phyloP scores from a whole-genome alignment of 2,329 filamentous ascomycete species.

The Alternaria sp. region DNA sequence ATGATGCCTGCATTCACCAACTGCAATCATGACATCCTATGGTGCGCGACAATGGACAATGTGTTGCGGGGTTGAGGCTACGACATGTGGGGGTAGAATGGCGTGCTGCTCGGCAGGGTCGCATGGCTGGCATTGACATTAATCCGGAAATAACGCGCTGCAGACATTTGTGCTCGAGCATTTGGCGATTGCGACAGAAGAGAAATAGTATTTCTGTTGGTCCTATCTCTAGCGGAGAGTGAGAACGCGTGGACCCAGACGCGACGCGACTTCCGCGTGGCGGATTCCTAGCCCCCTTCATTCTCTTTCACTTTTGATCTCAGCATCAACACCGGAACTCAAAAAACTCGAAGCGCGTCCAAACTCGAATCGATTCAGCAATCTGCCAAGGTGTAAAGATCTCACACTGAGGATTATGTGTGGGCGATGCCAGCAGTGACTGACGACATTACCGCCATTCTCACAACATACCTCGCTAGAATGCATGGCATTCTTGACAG shows the following conservation, averaged over 20 bases:
- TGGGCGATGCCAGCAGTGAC: not conserved
- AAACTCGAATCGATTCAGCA: not conserved
- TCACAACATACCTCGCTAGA: constrained; percentile 4
- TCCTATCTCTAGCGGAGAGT: not conserved
- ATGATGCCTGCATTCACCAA: not conserved
- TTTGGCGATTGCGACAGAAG: not conserved
- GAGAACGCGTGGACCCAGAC: not conserved
- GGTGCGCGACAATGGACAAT: not conserved
- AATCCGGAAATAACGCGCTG: not conserved
- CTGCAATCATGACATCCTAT: not conserved
- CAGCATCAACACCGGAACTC: not conserved
- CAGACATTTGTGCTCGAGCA: not conserved
- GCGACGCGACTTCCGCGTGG: not conserved
- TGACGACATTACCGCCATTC: constrained; percentile 8
- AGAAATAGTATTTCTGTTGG: not conserved
- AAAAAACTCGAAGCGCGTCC: not conserved
- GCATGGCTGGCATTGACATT: not conserved
- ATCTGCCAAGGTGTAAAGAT: not conserved
- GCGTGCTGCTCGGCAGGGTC: constrained; percentile 22
- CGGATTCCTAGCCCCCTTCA: not conserved
- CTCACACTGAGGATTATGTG: not conserved
- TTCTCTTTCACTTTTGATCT: not conserved
- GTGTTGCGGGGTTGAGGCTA: constrained; percentile 24
- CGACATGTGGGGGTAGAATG: constrained; percentile 34
- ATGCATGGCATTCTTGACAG: constrained; percentile 1